phyloP scores from a whole-genome alignment of 305 asterid species.

The Fraxinus greggii region DNA sequence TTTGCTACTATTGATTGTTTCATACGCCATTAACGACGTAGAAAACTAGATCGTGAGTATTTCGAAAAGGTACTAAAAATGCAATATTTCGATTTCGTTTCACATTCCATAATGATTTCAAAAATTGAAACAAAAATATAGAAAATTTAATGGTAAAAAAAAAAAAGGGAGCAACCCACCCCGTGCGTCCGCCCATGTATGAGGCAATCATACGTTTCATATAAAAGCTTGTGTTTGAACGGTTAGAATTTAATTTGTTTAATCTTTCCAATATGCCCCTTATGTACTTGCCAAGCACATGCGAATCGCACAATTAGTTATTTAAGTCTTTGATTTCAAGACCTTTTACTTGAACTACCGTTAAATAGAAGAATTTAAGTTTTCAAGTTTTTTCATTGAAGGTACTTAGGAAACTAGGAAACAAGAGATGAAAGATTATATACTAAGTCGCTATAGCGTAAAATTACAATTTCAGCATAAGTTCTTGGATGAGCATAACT shows the following conservation, averaged over 20 bases:
- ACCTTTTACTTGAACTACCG: background rate
- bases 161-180: no score
- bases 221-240: background rate
- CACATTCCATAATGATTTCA: no score
- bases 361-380: background rate
- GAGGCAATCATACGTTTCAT: background rate
- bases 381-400: background rate
- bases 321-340: background rate
- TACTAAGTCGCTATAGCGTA: background rate
- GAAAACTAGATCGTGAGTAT: no score
- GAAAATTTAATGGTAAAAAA: no score
- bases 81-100: no score
- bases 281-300: background rate
- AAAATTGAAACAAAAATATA: no score
- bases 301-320: background rate
- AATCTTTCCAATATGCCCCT: background rate
- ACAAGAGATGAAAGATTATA: background rate
- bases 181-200: no score
- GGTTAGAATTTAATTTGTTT: background rate
- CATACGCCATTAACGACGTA: no score
- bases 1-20: no score
- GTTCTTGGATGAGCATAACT: background rate
- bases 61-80: no score
- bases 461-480: background rate
- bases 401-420: background rate